Base-by-base conservation (phyloP, 139 green algal species). In the Astrephomene gubernaculifera region DNA sequence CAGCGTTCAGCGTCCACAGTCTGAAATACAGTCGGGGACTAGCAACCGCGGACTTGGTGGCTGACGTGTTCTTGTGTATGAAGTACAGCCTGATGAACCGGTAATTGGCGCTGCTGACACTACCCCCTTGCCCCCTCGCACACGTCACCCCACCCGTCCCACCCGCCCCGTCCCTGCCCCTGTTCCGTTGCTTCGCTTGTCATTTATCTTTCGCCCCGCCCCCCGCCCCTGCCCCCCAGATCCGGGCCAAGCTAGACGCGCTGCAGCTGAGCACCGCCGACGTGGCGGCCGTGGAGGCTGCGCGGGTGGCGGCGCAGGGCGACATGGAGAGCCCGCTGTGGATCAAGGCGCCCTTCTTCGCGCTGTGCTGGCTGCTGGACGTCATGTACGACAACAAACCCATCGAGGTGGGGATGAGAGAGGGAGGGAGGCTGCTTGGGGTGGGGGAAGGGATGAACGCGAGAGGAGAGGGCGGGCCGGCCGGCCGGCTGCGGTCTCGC, bases 311-410 rank as follows among this genome's bases (percentile, higher is more conserved):
- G 45, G 21, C 19, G 6, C 73, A 67, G 10, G 87, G 82, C 63
- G 44, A 88, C 31, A 43, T 86, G 49, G 29, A 52, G 27, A 87
- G 80, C 29, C 88, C 88, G 0, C 7, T 79, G 2, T 84, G 60
- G 69, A 81, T 92, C 9, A 90, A 90, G 57, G 52, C 75, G 5
- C 88, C 92, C n/a, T 98, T 97, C 91, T 72, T 86, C 71, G 80
- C 83, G 31, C 91, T 98, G 54, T 97, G 95, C 89, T 94, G 86
- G 57, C 61, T 94, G 65, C 87, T 98, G 88, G 96, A 98, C 81
- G 80, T 93, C 2, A 44, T 95, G 52, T 98, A 96, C 79, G 91
- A 91, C 54, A 93, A 93, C 43, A 90, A 90, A 61, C 86, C 89
- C 43, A 92, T 92, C 31, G 82, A 87, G 70, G 86, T 84, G 9